Evolutionary conservation across 1,284 basidiomycete genomes (phyloP).

Genomic region (Laetiporus sulphureus): DNA sequence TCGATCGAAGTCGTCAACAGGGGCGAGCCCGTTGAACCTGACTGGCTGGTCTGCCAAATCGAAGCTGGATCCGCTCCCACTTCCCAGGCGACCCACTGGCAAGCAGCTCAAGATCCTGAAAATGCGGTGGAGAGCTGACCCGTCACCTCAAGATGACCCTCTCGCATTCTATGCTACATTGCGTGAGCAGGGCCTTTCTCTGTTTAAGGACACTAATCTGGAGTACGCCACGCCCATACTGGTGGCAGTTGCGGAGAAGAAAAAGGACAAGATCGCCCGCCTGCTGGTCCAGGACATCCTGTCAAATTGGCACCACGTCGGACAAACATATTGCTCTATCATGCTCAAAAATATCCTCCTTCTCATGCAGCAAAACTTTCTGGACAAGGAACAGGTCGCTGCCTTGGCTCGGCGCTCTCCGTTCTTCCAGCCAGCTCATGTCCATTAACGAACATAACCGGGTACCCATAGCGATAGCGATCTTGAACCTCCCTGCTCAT

Average conservation of each 20-base stretch:
- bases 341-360: not conserved
- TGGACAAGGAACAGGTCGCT: slow-evolving; percentile 1
- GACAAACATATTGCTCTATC: not conserved
- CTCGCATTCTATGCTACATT: not conserved
- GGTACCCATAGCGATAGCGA: not conserved
- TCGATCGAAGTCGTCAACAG: too few relatives aligned
- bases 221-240: not conserved
- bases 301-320: slow-evolving; percentile 1
- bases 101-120: too few relatives aligned
- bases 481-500: not conserved
- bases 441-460: not conserved
- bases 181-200: not conserved
- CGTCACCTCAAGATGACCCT: not conserved
- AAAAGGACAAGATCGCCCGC: not conserved
- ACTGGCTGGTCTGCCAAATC: too few relatives aligned
- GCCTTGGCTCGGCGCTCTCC: not conserved
- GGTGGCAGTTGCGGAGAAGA: slow-evolving; percentile 1
- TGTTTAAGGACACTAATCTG: not conserved
- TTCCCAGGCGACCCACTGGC: too few relatives aligned
- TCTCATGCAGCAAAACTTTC: not conserved
- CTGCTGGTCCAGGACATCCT: slow-evolving; percentile 3
- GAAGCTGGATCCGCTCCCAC: too few relatives aligned
- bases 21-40: too few relatives aligned
- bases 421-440: slow-evolving; percentile 1
- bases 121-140: not conserved